A percentile compares a stretch with the other conserved stretches of the same genome.
Conservation (phyloP, 2,329 filamentous ascomycete species). For the Plectosphaerella cucumerina region DNA sequence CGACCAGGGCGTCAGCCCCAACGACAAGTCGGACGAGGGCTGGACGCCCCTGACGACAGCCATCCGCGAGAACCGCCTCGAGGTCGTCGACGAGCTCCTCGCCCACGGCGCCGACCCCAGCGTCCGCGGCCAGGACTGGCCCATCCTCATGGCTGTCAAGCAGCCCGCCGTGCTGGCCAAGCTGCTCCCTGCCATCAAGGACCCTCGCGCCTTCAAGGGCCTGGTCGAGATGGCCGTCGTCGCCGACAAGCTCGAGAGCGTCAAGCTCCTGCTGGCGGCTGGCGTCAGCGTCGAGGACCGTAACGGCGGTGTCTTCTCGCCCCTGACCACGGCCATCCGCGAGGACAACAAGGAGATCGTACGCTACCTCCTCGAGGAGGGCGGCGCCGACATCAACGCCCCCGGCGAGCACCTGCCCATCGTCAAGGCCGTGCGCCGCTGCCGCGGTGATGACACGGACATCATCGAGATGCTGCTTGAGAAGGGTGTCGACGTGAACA, state of each 20-base stretch:
- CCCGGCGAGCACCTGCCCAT: conserved; percentile 68
- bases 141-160: conserved; percentile 63
- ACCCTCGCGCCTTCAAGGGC: conserved; percentile 60
- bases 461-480: conserved; percentile 60
- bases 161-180: conserved; percentile 56
- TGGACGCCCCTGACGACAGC: conserved; percentile 62
- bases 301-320: conserved; percentile 69
- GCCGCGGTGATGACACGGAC: conserved; percentile 50
- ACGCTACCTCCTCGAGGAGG: conserved; percentile 55
- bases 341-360: conserved; percentile 60
- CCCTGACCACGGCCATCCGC: conserved; percentile 62
- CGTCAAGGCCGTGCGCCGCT: conserved; percentile 63
- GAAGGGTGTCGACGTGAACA: conserved; percentile 64
- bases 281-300: conserved; percentile 68
- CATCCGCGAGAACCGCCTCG: conserved; percentile 54
- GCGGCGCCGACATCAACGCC: conserved; percentile 59
- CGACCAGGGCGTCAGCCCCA: conserved; percentile 54
- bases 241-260: conserved; percentile 61
- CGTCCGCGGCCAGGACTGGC: conserved; percentile 65
- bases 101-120: conserved; percentile 57
- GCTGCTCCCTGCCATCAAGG: conserved; percentile 51
- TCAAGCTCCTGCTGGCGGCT: conserved; percentile 60
- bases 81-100: conserved; percentile 57
- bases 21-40: conserved; percentile 53
- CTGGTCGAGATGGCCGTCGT: conserved; percentile 65